Evolutionary conservation across 2,329 filamentous ascomycete species (phyloP), one percentile per base, ranked within the genome.

Genomic region (Neofusicoccum kwambonambiense): DNA sequence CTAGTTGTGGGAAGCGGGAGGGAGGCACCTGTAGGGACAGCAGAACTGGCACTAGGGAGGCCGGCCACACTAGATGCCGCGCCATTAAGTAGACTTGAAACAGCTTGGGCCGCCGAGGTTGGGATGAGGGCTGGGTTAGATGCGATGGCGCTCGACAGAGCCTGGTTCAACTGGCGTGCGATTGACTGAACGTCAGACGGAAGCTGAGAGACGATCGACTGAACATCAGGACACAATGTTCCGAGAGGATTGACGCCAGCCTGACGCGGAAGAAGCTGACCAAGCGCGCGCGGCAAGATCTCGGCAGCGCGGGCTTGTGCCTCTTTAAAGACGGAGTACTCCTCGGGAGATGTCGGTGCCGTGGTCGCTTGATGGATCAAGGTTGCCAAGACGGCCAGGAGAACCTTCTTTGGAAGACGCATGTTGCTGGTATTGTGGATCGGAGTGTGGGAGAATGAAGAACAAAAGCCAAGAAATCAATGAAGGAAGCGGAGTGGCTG

Each of bases 361-460:
- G 62, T 64, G 3, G 62, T 64, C n/a, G 62, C 62, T 22, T 64
- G 62, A 9, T 49, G 62, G 22, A 64, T 49, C n/a, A 64, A 49
- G 6, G 62, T 64, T 37, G 62, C 62, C 62, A 64, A 31, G 34
- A 64, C 34, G 51, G 62, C 62, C n/a, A 64, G 17, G 8, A 64
- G 62, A 11, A 64, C 62, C 19, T 50, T 64, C 35, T 50, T 57
- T 13, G 62, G 62, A 13, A 64, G 51, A n/a, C 37, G 50, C 62
- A 64, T 64, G 12, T 19, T 22, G 58, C 15, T 19, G 41, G 13
- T 13, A 22, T 17, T 19, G 41, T 47, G 3, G 3, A 19, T 31
- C 13, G 8, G 11, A 4, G 8, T 17, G 42, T 6, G 13, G 22
- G 47, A 60, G 41, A 35, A 4, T 13, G 41, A 57, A 27, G 9